Percentiles rank a stretch among this genome's conserved stretches.
These are phyloP conservation scores for Filobasidium floriforme DNA, from an alignment of 768 basidiomycete species.

Conservation along the genomic window DNA sequence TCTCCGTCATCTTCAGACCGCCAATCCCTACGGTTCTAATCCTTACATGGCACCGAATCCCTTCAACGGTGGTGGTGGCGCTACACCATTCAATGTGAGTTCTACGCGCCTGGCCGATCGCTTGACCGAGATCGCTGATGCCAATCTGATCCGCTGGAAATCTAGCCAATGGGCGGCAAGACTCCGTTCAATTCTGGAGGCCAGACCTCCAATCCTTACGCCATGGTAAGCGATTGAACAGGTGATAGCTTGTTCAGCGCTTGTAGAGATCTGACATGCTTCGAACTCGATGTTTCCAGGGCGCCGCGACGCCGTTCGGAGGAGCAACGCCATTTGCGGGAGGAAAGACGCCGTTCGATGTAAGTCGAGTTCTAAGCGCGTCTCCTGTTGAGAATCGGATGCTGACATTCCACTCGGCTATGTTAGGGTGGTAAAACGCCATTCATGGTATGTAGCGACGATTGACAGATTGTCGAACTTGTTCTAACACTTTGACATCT, in stretches of 20 bases:
- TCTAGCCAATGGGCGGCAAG: slow-evolving; percentile 27
- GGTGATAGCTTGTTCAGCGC: background rate
- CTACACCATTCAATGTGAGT: slow-evolving; percentile 21
- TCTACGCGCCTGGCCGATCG: slow-evolving; percentile 9
- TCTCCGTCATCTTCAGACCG: background rate
- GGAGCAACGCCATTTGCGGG: slow-evolving; percentile 16
- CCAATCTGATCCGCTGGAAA: background rate
- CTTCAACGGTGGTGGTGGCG: slow-evolving; percentile 27
- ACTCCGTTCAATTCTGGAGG: slow-evolving; percentile 30
- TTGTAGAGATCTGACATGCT: background rate
- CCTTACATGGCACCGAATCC: slow-evolving; percentile 25
- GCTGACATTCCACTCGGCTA: background rate
- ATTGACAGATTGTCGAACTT: background rate
- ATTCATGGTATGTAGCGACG: background rate
- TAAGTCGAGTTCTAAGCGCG: background rate
- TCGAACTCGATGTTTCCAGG: background rate
- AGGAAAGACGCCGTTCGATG: slow-evolving; percentile 9
- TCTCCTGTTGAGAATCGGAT: too few relatives aligned
- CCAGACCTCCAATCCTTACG: slow-evolving; percentile 51
- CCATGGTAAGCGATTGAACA: slow-evolving; percentile 24
- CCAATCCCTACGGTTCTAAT: slow-evolving; percentile 2
- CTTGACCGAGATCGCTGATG: background rate
- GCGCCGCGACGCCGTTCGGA: background rate
- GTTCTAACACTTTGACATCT: background rate
- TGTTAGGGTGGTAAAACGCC: slow-evolving; percentile 7